Base-by-base conservation (phyloP, 1,284 basidiomycete genomes). In the Malassezia obtusa region DNA sequence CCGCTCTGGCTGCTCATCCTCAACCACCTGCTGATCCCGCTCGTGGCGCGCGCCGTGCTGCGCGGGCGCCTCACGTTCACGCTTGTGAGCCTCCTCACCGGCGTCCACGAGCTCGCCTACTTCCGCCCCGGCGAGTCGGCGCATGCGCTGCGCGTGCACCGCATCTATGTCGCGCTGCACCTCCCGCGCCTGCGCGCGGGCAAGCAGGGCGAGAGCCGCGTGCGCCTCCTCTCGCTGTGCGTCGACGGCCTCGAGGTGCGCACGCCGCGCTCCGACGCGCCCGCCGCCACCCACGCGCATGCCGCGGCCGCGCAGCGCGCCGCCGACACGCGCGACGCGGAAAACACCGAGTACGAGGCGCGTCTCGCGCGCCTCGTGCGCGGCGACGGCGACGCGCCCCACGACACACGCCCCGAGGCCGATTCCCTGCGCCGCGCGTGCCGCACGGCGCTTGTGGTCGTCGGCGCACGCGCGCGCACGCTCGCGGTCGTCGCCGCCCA, bases 21-120 rank as follows among this genome's bases (percentile, higher is more conserved):
- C 44, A 37, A 50, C 33, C 25, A 46, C 36, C 37, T 56, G 10
- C 10, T 45, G 5, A 15, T 56, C 2, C 53, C 53, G 19, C 19
- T n/a, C 5, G 21, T 47, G 1, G 44, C 44, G 24, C 38, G 32
- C 24, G 31, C n/a, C 5, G 25, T 43, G 32, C 30, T 45, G n/a
- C 48, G 32, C 8, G 48, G 44, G 22, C 53, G 53, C 32, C 30
- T 45, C 5, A 12, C 22, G 15, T n/a, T 56, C 3, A 17, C 31
- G 14, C 47, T 28, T 21, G 35, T 30, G 11, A 45, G 47, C 31
- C 25, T 55, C 33, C 24, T 49, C 8, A 37, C 19, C 10, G 52
- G 52, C 22, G 12, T 50, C 26, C 48, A 49, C 22, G 48, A 50
- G 11, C 19, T 55, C 8, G 31, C 33, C 46, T 54, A 38, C 26